Evolutionary conservation across 805 yeast genomes (phyloP), one percentile per base, ranked within the genome.

Genomic region (Lachancea waltii): DNA sequence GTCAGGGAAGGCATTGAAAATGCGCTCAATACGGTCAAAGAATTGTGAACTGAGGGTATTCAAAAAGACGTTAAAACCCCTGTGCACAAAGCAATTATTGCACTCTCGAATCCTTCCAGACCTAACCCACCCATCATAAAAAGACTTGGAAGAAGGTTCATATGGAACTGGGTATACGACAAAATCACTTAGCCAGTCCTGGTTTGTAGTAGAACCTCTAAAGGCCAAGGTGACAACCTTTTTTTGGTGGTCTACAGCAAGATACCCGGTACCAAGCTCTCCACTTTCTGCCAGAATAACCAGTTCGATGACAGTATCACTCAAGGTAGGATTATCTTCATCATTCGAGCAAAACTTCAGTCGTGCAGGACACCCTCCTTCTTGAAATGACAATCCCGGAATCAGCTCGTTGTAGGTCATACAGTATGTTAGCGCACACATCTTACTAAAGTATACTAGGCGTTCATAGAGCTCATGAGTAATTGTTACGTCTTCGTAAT

Each of bases 141-240:
- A 44, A 4, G 48, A 35, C 14, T 42, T 33, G 11, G 68, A 62
- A 25, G 67, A 51, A 0, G 85, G 81, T 11, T 52, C 48, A 51
- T 76, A 81, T 0, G 52, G 50, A 3, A 67, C 64, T 5, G 75
- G 76, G 3, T 63, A 36, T 25, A 72, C 64, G 26, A 68, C 66
- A 33, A 80, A 62, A 58, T 84, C 82, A 22, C 76, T 67, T 9
- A 69, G 39, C 81, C 84, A 78, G 53, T 84, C 92, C 29, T 69
- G 66, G 11, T 67, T 54, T 7, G 79, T 68, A 1, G 77, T 61
- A 0, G 86, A 75, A 4, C 92, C 92, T 59, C 86, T 68, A 47
- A 77, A 79, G 0, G 67, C 73, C 29, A 79, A 54, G 15, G 71
- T 53, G 4, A 82, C 60, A 33, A 69, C 65, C 30, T 65, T 53